Evolutionary conservation across 306 rosid genomes (phyloP).

Genomic region (Fragaria nilgerrensis): DNA sequence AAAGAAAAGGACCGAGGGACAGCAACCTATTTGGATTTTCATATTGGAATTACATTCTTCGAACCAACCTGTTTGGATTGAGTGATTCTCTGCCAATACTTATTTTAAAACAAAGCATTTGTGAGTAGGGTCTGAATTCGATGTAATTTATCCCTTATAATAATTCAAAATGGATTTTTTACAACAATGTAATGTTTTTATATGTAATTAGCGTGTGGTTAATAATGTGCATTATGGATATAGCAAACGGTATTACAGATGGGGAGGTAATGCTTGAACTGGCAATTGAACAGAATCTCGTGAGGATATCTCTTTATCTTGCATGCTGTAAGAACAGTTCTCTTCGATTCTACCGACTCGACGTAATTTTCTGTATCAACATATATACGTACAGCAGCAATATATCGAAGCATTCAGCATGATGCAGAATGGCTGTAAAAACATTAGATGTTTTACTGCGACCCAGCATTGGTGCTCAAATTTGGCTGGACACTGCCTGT

Average conservation of each 20-base stretch:
- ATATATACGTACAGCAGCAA: too few species aligned
- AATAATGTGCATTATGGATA: background rate
- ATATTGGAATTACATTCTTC: constrained; percentile 17
- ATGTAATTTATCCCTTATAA: background rate
- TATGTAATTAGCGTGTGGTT: background rate
- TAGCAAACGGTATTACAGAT: background rate
- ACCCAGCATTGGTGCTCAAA: constrained; percentile 3
- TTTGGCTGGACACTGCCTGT: constrained; percentile 13
- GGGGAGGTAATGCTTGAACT: background rate
- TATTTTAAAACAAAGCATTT: constrained; percentile 4
- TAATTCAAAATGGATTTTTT: too few species aligned
- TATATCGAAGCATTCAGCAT: too few species aligned
- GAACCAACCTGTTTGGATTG: constrained; percentile 18
- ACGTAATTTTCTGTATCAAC: background rate
- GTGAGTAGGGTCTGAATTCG: background rate
- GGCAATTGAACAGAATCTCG: background rate
- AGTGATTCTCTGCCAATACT: background rate
- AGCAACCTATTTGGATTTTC: constrained; percentile 38
- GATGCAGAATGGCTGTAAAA: background rate
- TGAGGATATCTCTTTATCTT: background rate
- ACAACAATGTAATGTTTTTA: background rate
- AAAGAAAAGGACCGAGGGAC: constrained; percentile 27
- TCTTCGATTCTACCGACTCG: constrained; percentile 10
- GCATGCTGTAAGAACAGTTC: constrained; percentile 14
- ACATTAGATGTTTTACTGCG: background rate